These are phyloP conservation scores for Daldinia grandis DNA, from an alignment of 495 filamentous ascomycete genomes.

Conservation along the genomic window DNA sequence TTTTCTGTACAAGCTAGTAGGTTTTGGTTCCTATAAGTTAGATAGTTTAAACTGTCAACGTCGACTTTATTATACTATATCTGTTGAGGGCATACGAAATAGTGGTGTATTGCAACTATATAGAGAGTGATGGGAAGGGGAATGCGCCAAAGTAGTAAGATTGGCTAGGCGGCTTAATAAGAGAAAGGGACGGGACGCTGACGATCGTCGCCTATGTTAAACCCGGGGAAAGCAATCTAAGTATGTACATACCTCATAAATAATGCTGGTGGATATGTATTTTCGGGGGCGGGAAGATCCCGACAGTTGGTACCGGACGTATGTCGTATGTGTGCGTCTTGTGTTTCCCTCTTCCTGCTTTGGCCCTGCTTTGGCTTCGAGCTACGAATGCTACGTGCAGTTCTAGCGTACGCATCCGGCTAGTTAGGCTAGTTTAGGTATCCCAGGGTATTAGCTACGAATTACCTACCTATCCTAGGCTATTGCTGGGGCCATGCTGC, in stretches of 20 bases:
- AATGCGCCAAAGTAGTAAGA: conserved; percentile 25
- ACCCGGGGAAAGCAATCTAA: conserved; percentile 39
- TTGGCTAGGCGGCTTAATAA: conserved; percentile 36
- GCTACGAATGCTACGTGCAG: conserved; percentile 24
- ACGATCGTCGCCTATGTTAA: conserved; percentile 38
- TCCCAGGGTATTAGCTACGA: conserved; percentile 25
- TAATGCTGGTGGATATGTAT: conserved; percentile 37
- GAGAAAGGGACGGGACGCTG: conserved; percentile 12
- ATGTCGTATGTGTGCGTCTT: neutral
- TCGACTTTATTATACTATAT: neutral
- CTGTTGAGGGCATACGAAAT: conserved; percentile 3
- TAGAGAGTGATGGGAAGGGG: conserved; percentile 15
- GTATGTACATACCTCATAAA: conserved; percentile 5
- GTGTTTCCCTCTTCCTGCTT: neutral
- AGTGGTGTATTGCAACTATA: neutral
- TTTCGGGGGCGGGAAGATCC: conserved; percentile 37
- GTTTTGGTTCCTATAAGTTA: neutral
- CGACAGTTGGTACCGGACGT: conserved; percentile 29
- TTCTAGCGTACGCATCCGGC: conserved; percentile 22
- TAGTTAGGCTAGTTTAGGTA: conserved; percentile 27
- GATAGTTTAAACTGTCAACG: conserved; percentile 6
- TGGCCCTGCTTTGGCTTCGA: conserved; percentile 15
- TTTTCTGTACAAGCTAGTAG: neutral
- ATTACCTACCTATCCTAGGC: conserved; percentile 36
- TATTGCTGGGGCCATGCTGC: conserved; percentile 32